Evolutionary conservation across 306 rosid species (phyloP), one percentile per base, ranked within the genome.

Genomic region (Quercus dentata): DNA sequence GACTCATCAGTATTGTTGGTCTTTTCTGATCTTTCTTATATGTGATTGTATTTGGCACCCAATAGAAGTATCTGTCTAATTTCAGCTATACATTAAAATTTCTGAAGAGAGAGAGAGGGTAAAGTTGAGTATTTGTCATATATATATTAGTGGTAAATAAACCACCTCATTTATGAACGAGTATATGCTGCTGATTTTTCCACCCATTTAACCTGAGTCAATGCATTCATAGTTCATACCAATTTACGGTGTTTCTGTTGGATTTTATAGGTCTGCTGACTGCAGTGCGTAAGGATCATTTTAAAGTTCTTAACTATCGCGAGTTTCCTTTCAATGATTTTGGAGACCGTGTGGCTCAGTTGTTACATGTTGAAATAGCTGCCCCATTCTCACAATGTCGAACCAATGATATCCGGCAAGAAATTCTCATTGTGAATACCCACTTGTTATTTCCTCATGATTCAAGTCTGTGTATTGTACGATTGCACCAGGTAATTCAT

Each of bases 321-420:
- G 92, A 88, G 78, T 82, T 88, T 74, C 90, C 70, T 59, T 88
- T 88, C 87, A 88, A 86, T 49, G 92, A 88, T 76, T 82, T 79
- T 49, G 90, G 90, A 21, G 92, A 86, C 76, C 92, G 92, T 51
- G 92, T 88, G 3, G 92, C 92, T 77, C 92, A 88, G 57, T 69
- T 88, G 69, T 80, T 88, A 72, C 92, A 88, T 78, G 92, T 88
- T 74, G 88, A 88, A 78, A 74, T 88, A 33, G 68, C 79, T 33
- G 71, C 82, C 78, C 78, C 89, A 1, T 31, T 56, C 73, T 65
- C 92, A 17, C 83, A 84, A 57, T 35, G 76, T 74, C 83, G 76
- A 74, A 84, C 56, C 74, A 68, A 46, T 79, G 86, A 88, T 33
- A n/a, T 82, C 27, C 76, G 87, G 77, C 92, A 88, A 74, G 92